Evolutionary conservation across 345 rosid genomes (phyloP), one percentile per base, ranked within the genome.

Genomic region (Linum usitatissimum): DNA sequence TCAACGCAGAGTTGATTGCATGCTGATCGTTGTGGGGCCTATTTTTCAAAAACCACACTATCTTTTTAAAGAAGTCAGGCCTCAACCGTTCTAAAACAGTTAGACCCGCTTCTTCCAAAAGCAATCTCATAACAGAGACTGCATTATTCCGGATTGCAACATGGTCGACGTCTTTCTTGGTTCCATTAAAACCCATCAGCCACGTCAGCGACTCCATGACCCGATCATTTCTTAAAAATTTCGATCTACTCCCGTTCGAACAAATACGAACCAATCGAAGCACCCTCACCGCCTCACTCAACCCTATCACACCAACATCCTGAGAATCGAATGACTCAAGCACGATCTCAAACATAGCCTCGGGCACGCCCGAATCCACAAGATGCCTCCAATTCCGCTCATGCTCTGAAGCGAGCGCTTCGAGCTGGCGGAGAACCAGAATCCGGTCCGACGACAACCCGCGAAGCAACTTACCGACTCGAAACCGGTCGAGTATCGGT

Each of bases 271-370:
- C 70, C 18, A 75, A 67, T 9, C 62, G 23, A 17, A 88, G 83
- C 15, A 80, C 70, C 48, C 76, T 70, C 3, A 88, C 53, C 30
- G 91, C 87, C 68, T 79, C 91, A 57, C 75, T 64, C 14, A 88
- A 34, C 2, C 83, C 86, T 39, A 40, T 20, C 6, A 60, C 57
- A 31, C 57, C 69, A 12, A 53, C 38, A 8, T 74, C 40, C 3
- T 17, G 14, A 10, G 15, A 15, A 15, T 62, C 63, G 61, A 66
- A 73, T 54, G 79, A 79, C 0, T 69, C 60, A 18, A 75, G 63
- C 18, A 86, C 3, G 21, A 77, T 74, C 36, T 60, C 55, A 10
- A 84, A 42, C 62, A 88, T 38, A 15, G 72, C 76, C 68, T 40
- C 66, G 7, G 79, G 80, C 6, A 84, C 71, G 0, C 82, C 86